Evolutionary conservation across 1,284 basidiomycete species (phyloP).

Genomic region (Sporisorium reilianum): DNA sequence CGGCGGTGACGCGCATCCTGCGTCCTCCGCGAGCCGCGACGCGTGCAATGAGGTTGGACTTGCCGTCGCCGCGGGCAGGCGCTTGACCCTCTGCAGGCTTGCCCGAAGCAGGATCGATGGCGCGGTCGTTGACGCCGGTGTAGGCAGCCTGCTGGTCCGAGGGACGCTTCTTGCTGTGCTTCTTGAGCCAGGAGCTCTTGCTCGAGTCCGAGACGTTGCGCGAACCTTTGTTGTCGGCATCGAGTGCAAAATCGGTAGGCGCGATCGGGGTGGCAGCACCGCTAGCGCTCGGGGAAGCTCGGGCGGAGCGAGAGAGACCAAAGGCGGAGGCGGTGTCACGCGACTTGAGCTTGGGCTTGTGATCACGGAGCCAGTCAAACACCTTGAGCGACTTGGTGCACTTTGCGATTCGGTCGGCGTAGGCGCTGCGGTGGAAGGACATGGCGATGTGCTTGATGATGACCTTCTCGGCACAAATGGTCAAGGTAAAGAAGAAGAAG

Average conservation of each 20-base stretch:
- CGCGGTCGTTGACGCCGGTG: conserved; percentile 16
- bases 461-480: conserved; percentile 62
- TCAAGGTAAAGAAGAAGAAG: conserved; percentile 66
- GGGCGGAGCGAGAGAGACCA: conserved; percentile 70
- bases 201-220: conserved; percentile 22
- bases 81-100: conserved; percentile 42
- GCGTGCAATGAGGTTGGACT: conserved; percentile 41
- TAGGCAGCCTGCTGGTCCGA: conserved; percentile 26
- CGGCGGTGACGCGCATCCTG: conserved; percentile 29
- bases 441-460: conserved; percentile 66
- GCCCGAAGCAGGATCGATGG: conserved; percentile 40
- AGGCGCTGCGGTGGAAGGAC: conserved; percentile 80
- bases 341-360: conserved; percentile 75
- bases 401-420: conserved; percentile 77
- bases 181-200: conserved; percentile 51
- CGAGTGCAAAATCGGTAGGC: conserved; percentile 34
- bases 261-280: conserved; percentile 33
- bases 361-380: conserved; percentile 79
- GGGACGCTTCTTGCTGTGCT: conserved; percentile 60
- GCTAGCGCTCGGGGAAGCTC: conserved; percentile 42
- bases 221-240: conserved; percentile 13
- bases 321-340: conserved; percentile 70
- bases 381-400: conserved; percentile 75
- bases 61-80: conserved; percentile 44
- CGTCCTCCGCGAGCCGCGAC: conserved; percentile 36